A percentile compares a stretch with the other conserved stretches of the same genome.
These are phyloP conservation scores for Neonectria punicea DNA, from an alignment of 2,329 filamentous ascomycete genomes.

Conservation along the genomic window DNA sequence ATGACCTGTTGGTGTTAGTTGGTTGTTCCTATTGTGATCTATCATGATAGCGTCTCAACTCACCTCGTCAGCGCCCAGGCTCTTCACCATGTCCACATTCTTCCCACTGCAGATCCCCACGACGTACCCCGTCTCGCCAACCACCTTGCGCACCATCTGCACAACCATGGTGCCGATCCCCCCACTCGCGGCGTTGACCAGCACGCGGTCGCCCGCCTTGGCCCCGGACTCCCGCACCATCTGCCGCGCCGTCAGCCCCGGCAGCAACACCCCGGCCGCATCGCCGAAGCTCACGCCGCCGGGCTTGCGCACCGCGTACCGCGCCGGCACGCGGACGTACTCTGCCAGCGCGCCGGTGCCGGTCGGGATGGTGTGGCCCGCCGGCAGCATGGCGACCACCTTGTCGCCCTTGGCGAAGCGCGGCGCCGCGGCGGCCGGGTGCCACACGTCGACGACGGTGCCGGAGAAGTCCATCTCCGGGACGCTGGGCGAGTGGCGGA, in stretches of 20 bases:
- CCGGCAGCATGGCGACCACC: conserved; percentile 53
- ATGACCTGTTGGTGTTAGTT: conserved; percentile 46
- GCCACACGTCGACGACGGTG: conserved; percentile 50
- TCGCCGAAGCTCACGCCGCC: conserved; percentile 44
- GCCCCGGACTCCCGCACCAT: conserved; percentile 52
- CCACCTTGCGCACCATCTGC: conserved; percentile 54
- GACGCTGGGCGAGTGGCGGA: conserved; percentile 48
- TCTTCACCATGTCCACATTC: conserved; percentile 57
- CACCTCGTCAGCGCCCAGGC: conserved; percentile 61
- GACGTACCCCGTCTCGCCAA: conserved; percentile 54
- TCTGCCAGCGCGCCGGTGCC: conserved; percentile 54
- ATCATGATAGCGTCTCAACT: conserved; percentile 33
- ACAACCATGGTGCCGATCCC: conserved; percentile 59
- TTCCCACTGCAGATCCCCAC: conserved; percentile 59
- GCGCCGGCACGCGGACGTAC: conserved; percentile 50
- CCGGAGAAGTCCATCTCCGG: conserved; percentile 59
- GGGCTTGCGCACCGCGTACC: conserved; percentile 48
- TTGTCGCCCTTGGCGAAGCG: conserved; percentile 46
- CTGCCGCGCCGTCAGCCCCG: conserved; percentile 53
- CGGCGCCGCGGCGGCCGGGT: conserved; percentile 30
- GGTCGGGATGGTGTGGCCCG: conserved; percentile 46
- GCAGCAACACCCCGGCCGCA: conserved; percentile 51
- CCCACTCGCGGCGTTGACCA: conserved; percentile 63
- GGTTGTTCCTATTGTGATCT: background rate
- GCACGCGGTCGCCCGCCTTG: conserved; percentile 52